Evolutionary conservation across 2,329 filamentous ascomycete genomes (phyloP).

Genomic region (Colletotrichum melonis): DNA sequence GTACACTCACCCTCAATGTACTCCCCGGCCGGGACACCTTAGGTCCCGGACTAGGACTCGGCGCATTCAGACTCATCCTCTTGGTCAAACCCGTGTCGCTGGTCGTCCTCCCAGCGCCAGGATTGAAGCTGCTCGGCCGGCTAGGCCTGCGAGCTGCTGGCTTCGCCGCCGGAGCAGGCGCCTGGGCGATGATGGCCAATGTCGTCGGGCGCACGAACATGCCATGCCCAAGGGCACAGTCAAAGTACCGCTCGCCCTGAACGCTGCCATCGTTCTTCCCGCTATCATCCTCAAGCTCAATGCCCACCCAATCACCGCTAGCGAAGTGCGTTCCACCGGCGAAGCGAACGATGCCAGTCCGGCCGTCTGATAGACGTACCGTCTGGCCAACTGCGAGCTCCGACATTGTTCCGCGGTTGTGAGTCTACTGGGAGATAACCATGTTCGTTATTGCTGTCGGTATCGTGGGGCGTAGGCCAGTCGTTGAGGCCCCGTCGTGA

Average conservation of each 20-base stretch:
- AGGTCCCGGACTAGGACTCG: slow-evolving; percentile 77
- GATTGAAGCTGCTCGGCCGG: slow-evolving; percentile 63
- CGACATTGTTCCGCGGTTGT: slow-evolving; percentile 56
- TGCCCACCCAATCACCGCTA: slow-evolving; percentile 86
- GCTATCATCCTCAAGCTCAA: slow-evolving; percentile 83
- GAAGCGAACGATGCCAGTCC: slow-evolving; percentile 82
- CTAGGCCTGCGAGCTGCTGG: slow-evolving; percentile 50
- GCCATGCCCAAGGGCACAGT: slow-evolving; percentile 78
- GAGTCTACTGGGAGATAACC: slow-evolving; percentile 21
- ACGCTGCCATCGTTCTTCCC: slow-evolving; percentile 97
- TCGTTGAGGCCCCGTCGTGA: slow-evolving; percentile 15
- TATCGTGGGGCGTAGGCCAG: slow-evolving; percentile 12
- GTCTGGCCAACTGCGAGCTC: slow-evolving; percentile 76
- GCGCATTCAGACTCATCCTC: slow-evolving; percentile 76
- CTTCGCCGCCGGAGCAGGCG: slow-evolving; percentile 47
- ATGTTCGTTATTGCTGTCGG: slow-evolving; percentile 25
- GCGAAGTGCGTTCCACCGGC: slow-evolving; percentile 84
- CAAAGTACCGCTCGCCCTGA: slow-evolving; percentile 88
- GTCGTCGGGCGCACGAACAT: slow-evolving; percentile 88
- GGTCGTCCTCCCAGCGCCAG: slow-evolving; percentile 52
- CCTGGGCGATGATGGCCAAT: slow-evolving; percentile 68
- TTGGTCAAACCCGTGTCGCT: slow-evolving; percentile 67
- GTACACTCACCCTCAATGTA: slow-evolving; percentile 60
- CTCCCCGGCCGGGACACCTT: slow-evolving; percentile 67
- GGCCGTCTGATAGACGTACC: slow-evolving; percentile 83